phyloP scores from a whole-genome alignment of 1,139 yeast species.

The Magnusiomyces paraingens region DNA sequence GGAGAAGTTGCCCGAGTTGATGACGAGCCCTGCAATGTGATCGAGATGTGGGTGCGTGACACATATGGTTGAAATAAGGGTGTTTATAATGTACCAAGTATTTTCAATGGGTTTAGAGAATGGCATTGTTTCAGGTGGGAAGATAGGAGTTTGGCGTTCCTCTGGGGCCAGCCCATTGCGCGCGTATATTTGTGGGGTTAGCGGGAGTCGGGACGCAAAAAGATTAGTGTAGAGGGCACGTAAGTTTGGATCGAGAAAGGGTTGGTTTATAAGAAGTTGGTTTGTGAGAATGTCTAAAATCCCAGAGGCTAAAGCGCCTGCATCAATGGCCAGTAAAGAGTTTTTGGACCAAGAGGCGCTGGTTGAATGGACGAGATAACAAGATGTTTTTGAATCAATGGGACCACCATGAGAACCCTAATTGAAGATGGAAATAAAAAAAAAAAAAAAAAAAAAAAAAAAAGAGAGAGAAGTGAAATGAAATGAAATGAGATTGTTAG shows the following conservation, averaged over 20 bases:
- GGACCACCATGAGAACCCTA: constrained; percentile 26
- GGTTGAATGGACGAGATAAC: constrained; percentile 57
- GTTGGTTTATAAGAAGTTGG: constrained; percentile 10
- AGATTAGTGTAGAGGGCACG: constrained; percentile 6
- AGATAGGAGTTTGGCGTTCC: constrained; percentile 1
- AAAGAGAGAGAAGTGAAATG: background rate
- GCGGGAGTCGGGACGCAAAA: constrained; percentile 5
- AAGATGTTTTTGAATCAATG: constrained; percentile 26
- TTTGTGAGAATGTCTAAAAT: constrained; percentile 45
- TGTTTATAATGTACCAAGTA: constrained; percentile 35
- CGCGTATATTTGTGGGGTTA: constrained; percentile 7
- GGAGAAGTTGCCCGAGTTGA: constrained; percentile 61
- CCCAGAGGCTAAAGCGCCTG: constrained; percentile 65
- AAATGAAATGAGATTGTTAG: background rate
- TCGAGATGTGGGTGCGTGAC: constrained; percentile 84
- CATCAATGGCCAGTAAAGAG: constrained; percentile 59
- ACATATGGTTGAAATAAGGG: constrained; percentile 40
- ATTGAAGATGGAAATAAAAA: too few relatives aligned
- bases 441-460: background rate
- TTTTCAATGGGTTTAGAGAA: constrained; percentile 24
- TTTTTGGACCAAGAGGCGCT: constrained; percentile 33
- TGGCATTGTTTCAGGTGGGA: constrained; percentile 20
- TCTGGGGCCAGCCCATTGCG: background rate
- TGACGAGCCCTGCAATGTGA: constrained; percentile 61
- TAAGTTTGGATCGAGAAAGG: background rate